Conservation (phyloP, 2,329 filamentous ascomycete genomes). For the Cladosporium colombiae region DNA sequence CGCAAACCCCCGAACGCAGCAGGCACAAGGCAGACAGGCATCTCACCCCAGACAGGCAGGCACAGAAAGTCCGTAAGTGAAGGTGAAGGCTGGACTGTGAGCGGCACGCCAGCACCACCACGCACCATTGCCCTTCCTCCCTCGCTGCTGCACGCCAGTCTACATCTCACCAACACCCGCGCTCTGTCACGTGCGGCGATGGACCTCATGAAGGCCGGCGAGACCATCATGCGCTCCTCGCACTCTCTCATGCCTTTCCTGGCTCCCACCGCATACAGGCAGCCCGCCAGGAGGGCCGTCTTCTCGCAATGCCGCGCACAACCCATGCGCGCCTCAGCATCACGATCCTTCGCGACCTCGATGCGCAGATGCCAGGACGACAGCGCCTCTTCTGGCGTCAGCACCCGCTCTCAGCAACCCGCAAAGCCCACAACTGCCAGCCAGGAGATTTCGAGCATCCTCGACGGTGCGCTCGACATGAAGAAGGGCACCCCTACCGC, state of each 20-base stretch:
- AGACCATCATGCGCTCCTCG: conserved; percentile 34
- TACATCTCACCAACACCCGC: background rate
- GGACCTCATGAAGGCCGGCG: conserved; percentile 32
- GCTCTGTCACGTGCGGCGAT: conserved; percentile 9
- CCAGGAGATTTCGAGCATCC: conserved; percentile 30
- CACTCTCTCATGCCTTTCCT: conserved; percentile 30
- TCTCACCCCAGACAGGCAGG: conserved; percentile 8
- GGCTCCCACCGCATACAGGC: conserved; percentile 24
- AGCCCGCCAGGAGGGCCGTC: conserved; percentile 20
- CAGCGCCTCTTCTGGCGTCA: conserved; percentile 19
- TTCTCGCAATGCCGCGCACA: conserved; percentile 23
- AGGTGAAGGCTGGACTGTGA: conserved; percentile 1
- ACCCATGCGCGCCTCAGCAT: conserved; percentile 22
- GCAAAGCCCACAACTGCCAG: conserved; percentile 24
- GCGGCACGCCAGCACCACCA: background rate
- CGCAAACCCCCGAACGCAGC: conserved; percentile 17
- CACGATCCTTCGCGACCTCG: conserved; percentile 28
- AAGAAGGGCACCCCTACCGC: conserved; percentile 31
- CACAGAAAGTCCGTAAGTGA: conserved; percentile 2
- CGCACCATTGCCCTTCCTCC: background rate
- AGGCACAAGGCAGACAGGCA: background rate
- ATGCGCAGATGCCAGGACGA: conserved; percentile 13
- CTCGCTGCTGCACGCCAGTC: background rate
- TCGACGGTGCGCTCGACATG: conserved; percentile 35
- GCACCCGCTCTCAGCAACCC: conserved; percentile 19